Conservation (phyloP, 2,329 filamentous ascomycete genomes). For the Fusarium torulosum region DNA sequence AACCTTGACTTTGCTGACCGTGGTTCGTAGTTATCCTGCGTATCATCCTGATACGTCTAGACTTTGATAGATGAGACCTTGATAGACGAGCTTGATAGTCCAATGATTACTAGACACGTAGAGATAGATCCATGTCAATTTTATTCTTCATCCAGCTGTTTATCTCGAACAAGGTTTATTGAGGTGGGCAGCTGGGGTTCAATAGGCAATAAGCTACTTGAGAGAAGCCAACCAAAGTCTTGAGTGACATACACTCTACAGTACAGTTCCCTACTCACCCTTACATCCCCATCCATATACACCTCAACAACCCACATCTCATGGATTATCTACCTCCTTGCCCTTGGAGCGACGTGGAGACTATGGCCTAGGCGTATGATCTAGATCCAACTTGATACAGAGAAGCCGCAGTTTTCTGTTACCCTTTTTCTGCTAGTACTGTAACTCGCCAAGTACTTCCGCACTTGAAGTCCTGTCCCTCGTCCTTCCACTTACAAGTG, state of each 20-base stretch:
- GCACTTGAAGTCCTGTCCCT: neutral
- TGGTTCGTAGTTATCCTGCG: conserved; percentile 24
- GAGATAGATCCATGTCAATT: neutral
- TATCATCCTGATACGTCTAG: conserved; percentile 28
- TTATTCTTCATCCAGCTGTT: neutral
- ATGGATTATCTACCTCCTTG: no score
- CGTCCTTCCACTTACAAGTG: neutral
- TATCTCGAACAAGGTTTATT: no score
- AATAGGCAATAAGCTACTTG: no score
- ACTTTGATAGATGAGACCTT: conserved; percentile 20
- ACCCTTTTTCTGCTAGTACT: neutral
- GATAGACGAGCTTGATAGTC: neutral
- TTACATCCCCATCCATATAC: neutral
- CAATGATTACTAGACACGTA: neutral
- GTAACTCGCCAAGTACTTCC: neutral
- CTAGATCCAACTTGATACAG: neutral
- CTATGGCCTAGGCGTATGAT: neutral
- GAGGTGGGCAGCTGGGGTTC: no score
- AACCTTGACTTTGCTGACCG: conserved; percentile 7
- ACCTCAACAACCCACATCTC: no score
- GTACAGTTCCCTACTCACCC: neutral
- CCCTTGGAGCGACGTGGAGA: no score
- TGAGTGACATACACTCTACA: neutral
- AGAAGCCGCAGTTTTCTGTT: neutral
- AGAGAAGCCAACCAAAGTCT: neutral